phyloP scores from a whole-genome alignment of 257 asterid species.

The Fraxinus quadrangulata region DNA sequence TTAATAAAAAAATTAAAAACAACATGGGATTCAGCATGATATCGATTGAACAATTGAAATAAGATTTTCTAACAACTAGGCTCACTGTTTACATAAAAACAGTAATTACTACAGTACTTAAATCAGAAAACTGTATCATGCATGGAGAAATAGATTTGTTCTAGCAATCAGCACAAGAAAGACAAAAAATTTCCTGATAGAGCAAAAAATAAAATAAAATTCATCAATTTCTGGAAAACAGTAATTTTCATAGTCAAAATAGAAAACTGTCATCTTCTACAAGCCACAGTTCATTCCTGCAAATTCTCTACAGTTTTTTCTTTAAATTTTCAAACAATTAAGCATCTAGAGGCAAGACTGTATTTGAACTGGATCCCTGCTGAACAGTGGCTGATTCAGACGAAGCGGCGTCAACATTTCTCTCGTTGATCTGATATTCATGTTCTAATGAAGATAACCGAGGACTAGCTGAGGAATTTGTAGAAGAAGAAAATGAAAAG shows the following conservation, averaged over 20 bases:
- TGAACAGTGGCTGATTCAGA: slow-evolving; percentile 6
- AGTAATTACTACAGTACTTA: background rate
- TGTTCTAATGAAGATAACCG: slow-evolving; percentile 40
- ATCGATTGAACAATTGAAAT: slow-evolving; percentile 26
- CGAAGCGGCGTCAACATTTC: slow-evolving; percentile 24
- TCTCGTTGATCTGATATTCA: slow-evolving; percentile 36
- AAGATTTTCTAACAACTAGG: background rate
- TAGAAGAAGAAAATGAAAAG: slow-evolving; percentile 52
- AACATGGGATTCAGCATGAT: slow-evolving; percentile 25
- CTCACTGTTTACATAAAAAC: background rate
- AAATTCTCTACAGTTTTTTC: background rate
- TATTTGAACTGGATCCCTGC: background rate
- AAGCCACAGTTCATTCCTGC: background rate
- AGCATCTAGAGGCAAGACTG: slow-evolving; percentile 16
- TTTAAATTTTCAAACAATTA: background rate
- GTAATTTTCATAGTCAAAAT: slow-evolving; percentile 2
- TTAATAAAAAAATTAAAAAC: background rate
- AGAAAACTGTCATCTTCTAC: slow-evolving; percentile 7
- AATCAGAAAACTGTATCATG: background rate
- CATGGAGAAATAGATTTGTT: background rate
- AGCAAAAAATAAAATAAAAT: background rate
- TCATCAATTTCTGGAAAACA: background rate
- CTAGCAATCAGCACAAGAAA: background rate
- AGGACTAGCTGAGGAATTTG: slow-evolving; percentile 38
- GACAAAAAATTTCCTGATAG: background rate